phyloP scores from a whole-genome alignment of 345 rosid species.

The Eutrema japonicum region DNA sequence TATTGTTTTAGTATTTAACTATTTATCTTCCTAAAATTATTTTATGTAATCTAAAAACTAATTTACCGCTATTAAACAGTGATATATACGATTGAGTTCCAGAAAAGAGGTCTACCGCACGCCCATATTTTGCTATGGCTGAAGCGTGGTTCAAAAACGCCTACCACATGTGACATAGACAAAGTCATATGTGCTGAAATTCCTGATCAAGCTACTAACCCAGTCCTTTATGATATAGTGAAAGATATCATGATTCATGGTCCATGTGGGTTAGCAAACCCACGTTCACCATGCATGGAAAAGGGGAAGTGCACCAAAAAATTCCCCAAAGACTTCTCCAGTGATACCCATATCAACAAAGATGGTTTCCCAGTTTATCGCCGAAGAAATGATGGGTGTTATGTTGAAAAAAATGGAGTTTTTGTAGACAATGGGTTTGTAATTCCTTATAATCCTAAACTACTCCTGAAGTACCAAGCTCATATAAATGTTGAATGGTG shows the following conservation, averaged over 20 bases:
- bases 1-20: not conserved
- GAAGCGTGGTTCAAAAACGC: not conserved
- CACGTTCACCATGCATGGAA: not conserved
- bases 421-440: not conserved
- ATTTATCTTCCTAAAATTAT: too few species aligned
- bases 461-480: not conserved
- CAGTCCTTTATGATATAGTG: not conserved
- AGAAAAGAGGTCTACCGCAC: not conserved
- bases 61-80: not conserved
- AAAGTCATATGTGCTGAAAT: not conserved
- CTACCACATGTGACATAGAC: not conserved
- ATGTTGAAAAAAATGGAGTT: not conserved
- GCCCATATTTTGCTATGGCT: not conserved
- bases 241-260: slow-evolving; percentile 15
- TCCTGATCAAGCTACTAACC: not conserved
- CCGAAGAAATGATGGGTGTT: not conserved
- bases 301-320: not conserved
- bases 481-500: slow-evolving; percentile 28
- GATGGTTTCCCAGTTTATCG: not conserved
- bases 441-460: not conserved
- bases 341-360: not conserved
- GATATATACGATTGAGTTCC: not conserved
- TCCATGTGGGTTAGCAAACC: slow-evolving; percentile 9
- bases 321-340: not conserved
- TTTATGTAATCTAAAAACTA: too few species aligned